phyloP scores from a whole-genome alignment of 805 yeast genomes.

The Cyberlindnera americana region DNA sequence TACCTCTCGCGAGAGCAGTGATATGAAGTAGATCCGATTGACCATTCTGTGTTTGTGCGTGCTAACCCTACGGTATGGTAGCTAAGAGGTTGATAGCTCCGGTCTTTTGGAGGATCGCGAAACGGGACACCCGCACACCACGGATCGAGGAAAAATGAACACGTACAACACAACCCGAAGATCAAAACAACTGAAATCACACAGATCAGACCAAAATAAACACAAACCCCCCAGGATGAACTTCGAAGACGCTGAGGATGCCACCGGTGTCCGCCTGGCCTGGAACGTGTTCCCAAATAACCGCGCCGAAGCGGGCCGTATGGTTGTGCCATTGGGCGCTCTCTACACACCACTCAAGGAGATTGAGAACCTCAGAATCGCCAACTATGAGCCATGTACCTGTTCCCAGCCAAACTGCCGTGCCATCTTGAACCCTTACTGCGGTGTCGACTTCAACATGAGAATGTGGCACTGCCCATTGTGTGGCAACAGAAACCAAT shows the following conservation, averaged over 20 bases:
- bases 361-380: slow-evolving; percentile 70
- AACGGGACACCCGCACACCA: no score
- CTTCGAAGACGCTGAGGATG: slow-evolving; percentile 63
- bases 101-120: no score
- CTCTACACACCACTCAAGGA: slow-evolving; percentile 90
- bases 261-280: slow-evolving; percentile 68
- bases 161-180: no score
- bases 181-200: no score
- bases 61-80: no score
- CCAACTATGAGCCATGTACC: slow-evolving; percentile 79
- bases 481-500: slow-evolving; percentile 72
- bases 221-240: slow-evolving; percentile 30
- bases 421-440: slow-evolving; percentile 82
- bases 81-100: no score
- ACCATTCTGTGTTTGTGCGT: no score
- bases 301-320: slow-evolving; percentile 81
- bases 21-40: slow-evolving; percentile 37
- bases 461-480: slow-evolving; percentile 83
- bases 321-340: slow-evolving; percentile 92
- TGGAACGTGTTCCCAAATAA: slow-evolving; percentile 90
- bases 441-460: slow-evolving; percentile 71
- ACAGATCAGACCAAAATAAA: background rate
- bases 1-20: slow-evolving; percentile 48
- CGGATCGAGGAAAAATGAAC: no score
- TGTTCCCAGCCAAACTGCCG: slow-evolving; percentile 79